phyloP scores from a whole-genome alignment of 805 yeast genomes.

The Candida coquimbonensis region DNA sequence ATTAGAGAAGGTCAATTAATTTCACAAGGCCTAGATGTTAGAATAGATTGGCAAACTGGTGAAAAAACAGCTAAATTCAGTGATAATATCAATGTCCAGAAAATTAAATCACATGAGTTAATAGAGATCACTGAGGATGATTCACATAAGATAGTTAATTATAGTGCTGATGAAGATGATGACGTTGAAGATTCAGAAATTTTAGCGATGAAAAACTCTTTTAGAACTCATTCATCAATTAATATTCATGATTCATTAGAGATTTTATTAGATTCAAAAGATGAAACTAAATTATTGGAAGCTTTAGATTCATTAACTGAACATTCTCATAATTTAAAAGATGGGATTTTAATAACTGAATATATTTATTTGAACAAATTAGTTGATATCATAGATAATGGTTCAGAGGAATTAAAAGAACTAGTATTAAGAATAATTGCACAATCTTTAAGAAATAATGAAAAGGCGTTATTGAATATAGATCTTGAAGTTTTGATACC shows the following conservation, averaged over 20 bases:
- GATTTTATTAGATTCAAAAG: not conserved
- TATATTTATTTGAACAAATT: constrained; percentile 27
- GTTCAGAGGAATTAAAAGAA: constrained; percentile 33
- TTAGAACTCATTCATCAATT: constrained; percentile 10
- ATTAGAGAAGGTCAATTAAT: constrained; percentile 67
- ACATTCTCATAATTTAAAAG: constrained; percentile 60
- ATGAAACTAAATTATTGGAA: constrained; percentile 11
- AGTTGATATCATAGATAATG: constrained; percentile 19
- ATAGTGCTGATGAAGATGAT: constrained; percentile 9
- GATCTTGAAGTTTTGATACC: constrained; percentile 10
- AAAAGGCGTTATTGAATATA: constrained; percentile 43
- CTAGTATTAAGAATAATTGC: constrained; percentile 53
- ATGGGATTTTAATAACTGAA: constrained; percentile 43
- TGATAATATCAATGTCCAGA: constrained; percentile 8
- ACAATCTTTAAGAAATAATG: constrained; percentile 68
- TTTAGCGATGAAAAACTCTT: constrained; percentile 18
- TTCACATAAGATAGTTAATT: not conserved
- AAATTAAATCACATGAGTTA: not conserved
- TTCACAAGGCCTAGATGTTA: constrained; percentile 67
- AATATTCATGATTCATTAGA: constrained; percentile 14
- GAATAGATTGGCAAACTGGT: constrained; percentile 69
- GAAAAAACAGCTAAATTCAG: constrained; percentile 60
- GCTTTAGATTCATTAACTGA: constrained; percentile 40
- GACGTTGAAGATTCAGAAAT: constrained; percentile 17
- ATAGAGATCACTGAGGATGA: not conserved